Evolutionary conservation across 768 basidiomycete species (phyloP), one percentile per base, ranked within the genome.

Genomic region (Amanita rubescens): DNA sequence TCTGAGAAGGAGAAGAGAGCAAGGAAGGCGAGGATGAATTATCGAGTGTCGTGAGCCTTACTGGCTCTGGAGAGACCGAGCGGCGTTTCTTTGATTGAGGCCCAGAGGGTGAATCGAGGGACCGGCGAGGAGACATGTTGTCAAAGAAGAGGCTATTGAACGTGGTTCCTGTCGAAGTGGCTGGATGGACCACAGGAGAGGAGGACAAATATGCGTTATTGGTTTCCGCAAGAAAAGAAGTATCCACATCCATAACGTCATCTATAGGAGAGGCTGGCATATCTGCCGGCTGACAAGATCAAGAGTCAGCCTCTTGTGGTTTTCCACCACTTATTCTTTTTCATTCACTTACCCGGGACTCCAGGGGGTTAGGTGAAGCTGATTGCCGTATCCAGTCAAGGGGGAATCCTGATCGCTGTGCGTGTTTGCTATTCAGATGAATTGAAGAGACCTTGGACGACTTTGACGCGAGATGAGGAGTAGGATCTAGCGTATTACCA

Each of bases 231-330:
- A 67, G 64, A 55, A 71, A 76, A 17, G 79, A 79, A 15, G 77
- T 75, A 63, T 92, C 90, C 33, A 91, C 77, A 58, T 92, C 90
- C 90, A 91, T 92, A 27, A 82, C 84, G 66, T 88, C 76, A 59
- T 81, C 79, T 39, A 69, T 70, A 25, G 77, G 74, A 48, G 78
- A 76, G 14, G 73, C 65, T 8, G 71, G 68, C 41, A 68, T 64
- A 56, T 69, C 67, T 15, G 71, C 69, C 48, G 68, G 71, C 71
- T 75, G 63, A 63, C 63, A 61, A 34, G 43, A 37, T 22, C 19
- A 20, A 27, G 9, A 2, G 52, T 53, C 52, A 53, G 52, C 52
- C 52, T 8, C 43, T 12, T 24, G 5, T 22, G 7, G 27, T 14
- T 43, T 2, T 14, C 27, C 35, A 25, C 46, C 33, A 37, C 11